Conservation (phyloP, 192 early-diverging fungal species). For the Coemansia guatemalensis region DNA sequence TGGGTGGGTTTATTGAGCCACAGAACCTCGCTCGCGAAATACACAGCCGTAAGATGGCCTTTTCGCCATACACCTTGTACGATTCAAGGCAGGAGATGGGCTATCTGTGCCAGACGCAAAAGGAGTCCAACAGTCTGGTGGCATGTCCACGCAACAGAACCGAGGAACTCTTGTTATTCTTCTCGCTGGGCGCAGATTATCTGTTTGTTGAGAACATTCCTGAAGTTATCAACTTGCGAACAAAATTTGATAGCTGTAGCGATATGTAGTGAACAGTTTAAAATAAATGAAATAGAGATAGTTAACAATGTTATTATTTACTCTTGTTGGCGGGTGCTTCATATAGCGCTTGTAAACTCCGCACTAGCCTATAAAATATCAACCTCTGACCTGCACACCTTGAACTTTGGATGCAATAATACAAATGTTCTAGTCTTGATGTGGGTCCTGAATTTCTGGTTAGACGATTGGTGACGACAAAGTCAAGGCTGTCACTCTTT, state of each 20-base stretch:
- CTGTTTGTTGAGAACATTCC: slow-evolving; percentile 53
- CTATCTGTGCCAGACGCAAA: slow-evolving; percentile 39
- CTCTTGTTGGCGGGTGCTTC: neutral
- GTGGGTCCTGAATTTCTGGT: neutral
- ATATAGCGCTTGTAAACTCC: neutral
- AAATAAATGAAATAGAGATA: too few relatives aligned
- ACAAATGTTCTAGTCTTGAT: neutral
- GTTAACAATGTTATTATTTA: neutral
- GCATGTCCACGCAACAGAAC: slow-evolving; percentile 18
- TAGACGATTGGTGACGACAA: neutral
- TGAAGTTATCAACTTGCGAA: slow-evolving; percentile 17
- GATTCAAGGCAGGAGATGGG: slow-evolving; percentile 44
- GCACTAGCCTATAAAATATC: too few relatives aligned
- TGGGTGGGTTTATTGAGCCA: slow-evolving; percentile 46
- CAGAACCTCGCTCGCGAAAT: slow-evolving; percentile 19
- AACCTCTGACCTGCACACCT: too few relatives aligned
- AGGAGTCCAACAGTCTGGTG: neutral
- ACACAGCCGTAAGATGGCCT: slow-evolving; percentile 31
- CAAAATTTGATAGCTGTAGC: neutral
- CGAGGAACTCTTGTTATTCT: slow-evolving; percentile 48
- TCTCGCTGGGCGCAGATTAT: slow-evolving; percentile 41
- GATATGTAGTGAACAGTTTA: too few relatives aligned
- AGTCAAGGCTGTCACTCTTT: too few relatives aligned
- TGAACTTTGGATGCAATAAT: too few relatives aligned
- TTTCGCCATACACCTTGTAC: slow-evolving; percentile 52